A percentile compares a stretch with the other conserved stretches of the same genome.
phyloP scores from a whole-genome alignment of 2,329 filamentous ascomycete genomes.

The Tolypocladium guangdongense region DNA sequence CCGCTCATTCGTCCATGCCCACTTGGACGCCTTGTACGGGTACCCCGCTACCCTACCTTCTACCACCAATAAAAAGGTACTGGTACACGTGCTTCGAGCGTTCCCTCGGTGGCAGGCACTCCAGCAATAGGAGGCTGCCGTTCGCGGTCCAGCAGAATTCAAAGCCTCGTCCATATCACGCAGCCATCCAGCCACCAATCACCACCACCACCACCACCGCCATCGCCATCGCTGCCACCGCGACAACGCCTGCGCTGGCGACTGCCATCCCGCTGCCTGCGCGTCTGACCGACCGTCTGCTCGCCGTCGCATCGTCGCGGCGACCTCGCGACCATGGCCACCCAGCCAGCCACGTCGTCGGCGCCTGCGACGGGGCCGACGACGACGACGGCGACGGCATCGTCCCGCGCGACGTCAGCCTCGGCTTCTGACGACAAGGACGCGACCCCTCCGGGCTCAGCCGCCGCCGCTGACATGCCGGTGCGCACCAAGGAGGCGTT shows the following conservation, averaged over 20 bases:
- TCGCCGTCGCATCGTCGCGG: slow-evolving; percentile 23
- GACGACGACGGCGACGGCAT: slow-evolving; percentile 18
- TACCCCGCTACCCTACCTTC: not conserved
- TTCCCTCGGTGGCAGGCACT: slow-evolving; percentile 3
- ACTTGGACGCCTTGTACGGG: not conserved
- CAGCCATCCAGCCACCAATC: slow-evolving; percentile 5
- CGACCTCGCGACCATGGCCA: slow-evolving; percentile 32
- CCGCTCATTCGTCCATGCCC: not conserved
- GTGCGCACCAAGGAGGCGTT: slow-evolving; percentile 47
- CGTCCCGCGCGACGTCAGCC: slow-evolving; percentile 15
- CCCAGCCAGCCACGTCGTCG: slow-evolving; percentile 27
- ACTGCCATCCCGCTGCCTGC: not conserved
- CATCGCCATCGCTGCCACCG: slow-evolving; percentile 4
- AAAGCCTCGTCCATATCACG: slow-evolving; percentile 4
- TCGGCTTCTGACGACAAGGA: slow-evolving; percentile 17
- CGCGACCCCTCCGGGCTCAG: slow-evolving; percentile 6
- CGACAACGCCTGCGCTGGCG: slow-evolving; percentile 1
- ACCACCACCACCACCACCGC: slow-evolving; percentile 6
- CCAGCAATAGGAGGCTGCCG: slow-evolving; percentile 9
- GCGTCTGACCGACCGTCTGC: not conserved
- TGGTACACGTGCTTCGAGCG: slow-evolving; percentile 5
- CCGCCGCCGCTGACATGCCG: slow-evolving; percentile 18
- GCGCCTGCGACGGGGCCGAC: slow-evolving; percentile 20
- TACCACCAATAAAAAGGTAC: not conserved
- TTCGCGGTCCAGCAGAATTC: slow-evolving; percentile 13